These are phyloP conservation scores for Cyberlindnera lachancei DNA, from an alignment of 805 yeast species.

Conservation along the genomic window DNA sequence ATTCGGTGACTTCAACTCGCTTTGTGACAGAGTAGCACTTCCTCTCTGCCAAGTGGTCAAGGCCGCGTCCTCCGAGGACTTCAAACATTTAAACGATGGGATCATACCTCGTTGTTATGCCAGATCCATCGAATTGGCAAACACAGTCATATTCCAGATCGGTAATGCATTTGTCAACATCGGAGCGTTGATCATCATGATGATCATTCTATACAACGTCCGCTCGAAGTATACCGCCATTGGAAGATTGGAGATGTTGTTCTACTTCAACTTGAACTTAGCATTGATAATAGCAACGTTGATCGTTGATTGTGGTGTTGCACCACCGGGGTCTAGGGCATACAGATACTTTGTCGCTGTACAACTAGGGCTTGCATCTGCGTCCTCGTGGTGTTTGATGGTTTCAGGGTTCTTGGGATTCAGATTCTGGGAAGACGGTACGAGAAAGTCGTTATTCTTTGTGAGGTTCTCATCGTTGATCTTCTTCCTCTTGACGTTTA, in stretches of 20 bases:
- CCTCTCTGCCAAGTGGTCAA: conserved; percentile 77
- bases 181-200: conserved; percentile 55
- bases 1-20: conserved; percentile 53
- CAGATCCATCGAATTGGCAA: conserved; percentile 78
- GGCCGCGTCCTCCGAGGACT: conserved; percentile 30
- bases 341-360: conserved; percentile 79
- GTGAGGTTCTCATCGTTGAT: conserved; percentile 43
- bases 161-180: conserved; percentile 86
- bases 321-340: conserved; percentile 72
- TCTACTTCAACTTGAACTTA: conserved; percentile 55
- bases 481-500: conserved; percentile 59
- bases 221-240: conserved; percentile 89
- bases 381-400: conserved; percentile 61
- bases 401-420: conserved; percentile 76
- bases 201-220: conserved; percentile 69
- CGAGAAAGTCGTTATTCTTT: conserved; percentile 51
- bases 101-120: conserved; percentile 77
- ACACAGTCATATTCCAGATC: conserved; percentile 82
- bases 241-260: conserved; percentile 81
- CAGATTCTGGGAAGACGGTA: conserved; percentile 94
- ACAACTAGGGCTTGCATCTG: conserved; percentile 69
- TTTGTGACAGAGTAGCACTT: conserved; percentile 63
- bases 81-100: conserved; percentile 41
- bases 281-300: conserved; percentile 56
- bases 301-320: conserved; percentile 86